These are phyloP conservation scores for Exutisphaerella laricina DNA, from an alignment of 2,329 filamentous ascomycete genomes.

Conservation along the genomic window DNA sequence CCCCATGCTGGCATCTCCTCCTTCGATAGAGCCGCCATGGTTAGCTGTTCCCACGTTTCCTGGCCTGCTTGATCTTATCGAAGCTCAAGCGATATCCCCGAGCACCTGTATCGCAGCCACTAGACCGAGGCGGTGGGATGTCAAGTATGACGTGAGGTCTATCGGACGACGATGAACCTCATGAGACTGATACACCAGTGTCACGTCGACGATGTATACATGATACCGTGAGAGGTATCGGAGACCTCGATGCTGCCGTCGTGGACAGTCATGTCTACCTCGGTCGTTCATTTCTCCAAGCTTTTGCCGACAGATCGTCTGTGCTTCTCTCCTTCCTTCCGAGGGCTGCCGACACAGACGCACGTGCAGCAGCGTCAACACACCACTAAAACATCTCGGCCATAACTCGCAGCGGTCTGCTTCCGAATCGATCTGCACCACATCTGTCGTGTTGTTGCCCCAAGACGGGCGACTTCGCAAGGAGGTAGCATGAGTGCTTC, in stretches of 20 bases:
- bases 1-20: constrained; percentile 79
- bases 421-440: constrained; percentile 2
- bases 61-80: background rate
- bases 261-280: too few species aligned
- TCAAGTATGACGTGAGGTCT: background rate
- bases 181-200: background rate
- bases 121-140: constrained; percentile 8
- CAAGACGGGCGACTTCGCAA: background rate
- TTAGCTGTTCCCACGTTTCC: constrained; percentile 2
- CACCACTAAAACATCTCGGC: constrained; percentile 2
- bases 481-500: constrained; percentile 13
- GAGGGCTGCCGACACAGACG: too few species aligned
- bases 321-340: too few species aligned
- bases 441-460: background rate
- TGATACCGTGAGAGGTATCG: too few species aligned
- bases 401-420: constrained; percentile 1
- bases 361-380: too few species aligned
- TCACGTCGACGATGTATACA: too few species aligned
- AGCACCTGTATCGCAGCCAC: constrained; percentile 1
- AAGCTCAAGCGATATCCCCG: constrained; percentile 5
- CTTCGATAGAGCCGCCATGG: constrained; percentile 35
- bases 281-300: background rate
- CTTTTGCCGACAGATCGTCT: too few species aligned
- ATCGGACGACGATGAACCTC: background rate
- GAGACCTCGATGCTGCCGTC: too few species aligned